Base-by-base conservation (phyloP, 495 filamentous ascomycete species). In the Trichoderma parareesei region DNA sequence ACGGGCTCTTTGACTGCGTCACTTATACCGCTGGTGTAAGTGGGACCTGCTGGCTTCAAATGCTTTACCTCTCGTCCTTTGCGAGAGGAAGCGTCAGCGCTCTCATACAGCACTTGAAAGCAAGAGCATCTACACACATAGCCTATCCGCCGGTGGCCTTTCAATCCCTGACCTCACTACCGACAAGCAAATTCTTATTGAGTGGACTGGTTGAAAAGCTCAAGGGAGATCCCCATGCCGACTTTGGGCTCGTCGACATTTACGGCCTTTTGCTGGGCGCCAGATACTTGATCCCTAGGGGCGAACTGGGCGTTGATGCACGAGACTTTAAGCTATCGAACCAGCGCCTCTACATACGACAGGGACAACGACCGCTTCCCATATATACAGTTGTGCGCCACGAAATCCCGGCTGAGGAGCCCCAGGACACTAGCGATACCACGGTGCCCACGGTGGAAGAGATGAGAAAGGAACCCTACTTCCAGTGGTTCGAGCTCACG, bases 401-500 rank as follows among this genome's bases (percentile, higher is more conserved):
- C 71, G 93, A 98, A 72, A 97, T 98, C n/a, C 94, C 94, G 0
- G 41, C 40, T 37, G 61, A 37, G 8, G 40, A 44, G 6, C 6
- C 18, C 3, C 42, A 27, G 18, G 74, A 79, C 18, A 68, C 75
- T 0, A 64, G 84, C 42, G 69, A 74, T 27, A 62, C 72, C 3
- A 70, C 77, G 1, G 78, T 87, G 62, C 76, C 75, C 49, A 77
- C 74, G 0, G 88, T 89, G 68, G 82, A 83, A 64, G 81, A 85
- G 61, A 87, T 91, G 3, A 86, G 84, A 68, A 82, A 81, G 62
- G 86, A 94, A 71, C 81, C 90, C 3, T 98, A 92, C 90, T 98
- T 98, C 68, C 93, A 98, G 70, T 98, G 94, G 94, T 98, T 96
- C 68, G 94, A 98, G 67, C 86, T 93, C 65, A 96, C 91, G 0